Conservation (phyloP, 805 yeast genomes). For the Candida pseudoglaebosa region DNA sequence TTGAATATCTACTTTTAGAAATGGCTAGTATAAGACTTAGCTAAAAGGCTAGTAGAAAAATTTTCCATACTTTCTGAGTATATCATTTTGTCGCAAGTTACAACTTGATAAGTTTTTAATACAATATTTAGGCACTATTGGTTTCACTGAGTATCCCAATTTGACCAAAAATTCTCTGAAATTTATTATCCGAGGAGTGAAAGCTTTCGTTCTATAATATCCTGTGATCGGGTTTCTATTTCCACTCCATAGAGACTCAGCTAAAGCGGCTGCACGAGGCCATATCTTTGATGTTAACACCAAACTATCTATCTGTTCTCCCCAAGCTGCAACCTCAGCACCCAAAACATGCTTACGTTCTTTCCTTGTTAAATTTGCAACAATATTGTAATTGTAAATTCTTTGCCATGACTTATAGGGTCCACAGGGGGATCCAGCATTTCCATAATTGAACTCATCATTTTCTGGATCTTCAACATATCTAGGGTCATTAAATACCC, state of each 20-base stretch:
- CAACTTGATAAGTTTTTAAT: slow-evolving; percentile 35
- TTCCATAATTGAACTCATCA: slow-evolving; percentile 23
- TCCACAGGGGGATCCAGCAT: slow-evolving; percentile 39
- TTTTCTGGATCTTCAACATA: slow-evolving; percentile 21
- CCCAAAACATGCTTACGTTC: slow-evolving; percentile 32
- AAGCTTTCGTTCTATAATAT: slow-evolving; percentile 19
- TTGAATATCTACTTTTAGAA: too few species aligned
- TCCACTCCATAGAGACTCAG: slow-evolving; percentile 40
- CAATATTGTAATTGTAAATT: slow-evolving; percentile 34
- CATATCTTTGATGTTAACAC: slow-evolving; percentile 30
- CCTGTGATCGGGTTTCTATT: slow-evolving; percentile 28
- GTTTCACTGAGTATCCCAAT: slow-evolving; percentile 27
- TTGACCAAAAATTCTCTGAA: slow-evolving; percentile 37
- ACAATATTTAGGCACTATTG: slow-evolving; percentile 36
- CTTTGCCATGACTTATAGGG: slow-evolving; percentile 44
- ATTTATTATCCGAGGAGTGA: slow-evolving; percentile 34
- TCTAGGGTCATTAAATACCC: slow-evolving; percentile 31
- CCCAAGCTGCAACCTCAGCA: slow-evolving; percentile 38
- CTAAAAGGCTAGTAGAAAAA: background rate
- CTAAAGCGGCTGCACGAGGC: slow-evolving; percentile 41
- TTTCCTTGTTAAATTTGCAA: slow-evolving; percentile 23
- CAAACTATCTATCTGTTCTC: slow-evolving; percentile 32
- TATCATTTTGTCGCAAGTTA: slow-evolving; percentile 18
- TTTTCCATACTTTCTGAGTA: slow-evolving; percentile 6
- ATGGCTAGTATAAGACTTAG: too few species aligned